phyloP scores from a whole-genome alignment of 345 rosid genomes.

The Laguncularia racemosa region DNA sequence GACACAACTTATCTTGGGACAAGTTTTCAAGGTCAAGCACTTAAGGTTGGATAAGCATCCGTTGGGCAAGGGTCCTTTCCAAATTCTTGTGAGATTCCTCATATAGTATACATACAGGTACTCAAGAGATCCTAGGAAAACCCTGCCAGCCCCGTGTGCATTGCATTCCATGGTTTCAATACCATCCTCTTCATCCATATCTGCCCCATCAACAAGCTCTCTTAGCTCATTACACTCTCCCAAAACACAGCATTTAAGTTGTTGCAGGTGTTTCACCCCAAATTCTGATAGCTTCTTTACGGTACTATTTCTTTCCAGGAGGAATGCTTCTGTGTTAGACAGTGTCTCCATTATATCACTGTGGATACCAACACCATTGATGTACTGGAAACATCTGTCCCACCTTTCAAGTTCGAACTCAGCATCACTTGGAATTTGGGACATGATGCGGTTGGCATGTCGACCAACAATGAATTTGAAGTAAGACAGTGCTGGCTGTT shows the following conservation, averaged over 20 bases:
- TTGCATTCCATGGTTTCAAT: not conserved
- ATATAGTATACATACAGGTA: slow-evolving; percentile 12
- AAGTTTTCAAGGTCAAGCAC: slow-evolving; percentile 7
- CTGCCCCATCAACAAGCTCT: slow-evolving; percentile 9
- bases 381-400: slow-evolving; percentile 16
- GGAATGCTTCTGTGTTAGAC: slow-evolving; percentile 12
- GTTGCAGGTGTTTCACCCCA: slow-evolving; percentile 11
- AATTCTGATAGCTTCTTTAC: slow-evolving; percentile 12
- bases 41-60: slow-evolving; percentile 1
- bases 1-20: not conserved
- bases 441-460: slow-evolving; percentile 15
- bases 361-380: slow-evolving; percentile 12
- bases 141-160: not conserved
- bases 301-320: slow-evolving; percentile 16
- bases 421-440: slow-evolving; percentile 14
- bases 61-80: no score
- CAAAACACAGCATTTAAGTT: slow-evolving; percentile 17
- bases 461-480: slow-evolving; percentile 16
- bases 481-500: slow-evolving; percentile 1
- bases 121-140: slow-evolving; percentile 9
- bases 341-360: slow-evolving; percentile 5
- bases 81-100: slow-evolving; percentile 2
- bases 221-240: slow-evolving; percentile 19
- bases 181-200: not conserved
- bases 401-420: slow-evolving; percentile 6